Base-by-base conservation (phyloP, 2,329 filamentous ascomycete genomes). In the Neophaeococcomyces mojaviensis region DNA sequence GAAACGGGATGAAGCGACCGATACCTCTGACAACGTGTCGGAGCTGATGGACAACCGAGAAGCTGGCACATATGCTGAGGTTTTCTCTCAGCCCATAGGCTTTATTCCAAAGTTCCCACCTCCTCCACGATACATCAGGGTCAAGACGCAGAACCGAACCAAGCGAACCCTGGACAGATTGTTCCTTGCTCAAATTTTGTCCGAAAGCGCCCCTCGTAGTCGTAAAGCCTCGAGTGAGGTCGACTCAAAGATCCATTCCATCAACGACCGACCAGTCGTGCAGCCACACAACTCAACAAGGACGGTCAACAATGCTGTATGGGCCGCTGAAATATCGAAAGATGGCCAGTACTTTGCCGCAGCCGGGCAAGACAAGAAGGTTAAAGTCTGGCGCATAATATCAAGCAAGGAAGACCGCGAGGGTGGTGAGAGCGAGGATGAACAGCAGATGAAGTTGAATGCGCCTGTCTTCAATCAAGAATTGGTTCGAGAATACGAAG, bases 161-260 rank as follows among this genome's bases (percentile, higher is more conserved):
- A 71, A 76, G 18, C 81, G 80, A 56, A 84, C 90, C 44, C 96
- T 97, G 60, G 81, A 92, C 61, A 82, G 82, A 38, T 72, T 95
- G 48, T 98, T 98, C 61, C 76, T 97, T 2, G 89, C 92, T 2
- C 92, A 98, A 66, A 86, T 97, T 64, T 70, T 97, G n/a, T 72
- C 74, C 28, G 77, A 81, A n/a, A 75, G 75, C 1, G 72, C 70
- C n/a, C 59, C 63, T 2, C 58, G 36, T 39, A 40, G 35, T 16
- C 38, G 46, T 37, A 69, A 65, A 48, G 69, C 66, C 51, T 48
- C 51, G 59, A 46, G 49, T 54, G 44, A 57, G 58, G 52, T 55
- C 22, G 51, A 60, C 47, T 49, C 57, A 24, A 55, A 58, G 40
- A 50, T 57, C 19, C 52, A 51, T 43, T 45, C 42, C 38, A 56